Percentiles rank a stretch among this genome's conserved stretches.
Evolutionary conservation across 2,329 filamentous ascomycete genomes (phyloP).

Genomic region (Didymella glomerata): DNA sequence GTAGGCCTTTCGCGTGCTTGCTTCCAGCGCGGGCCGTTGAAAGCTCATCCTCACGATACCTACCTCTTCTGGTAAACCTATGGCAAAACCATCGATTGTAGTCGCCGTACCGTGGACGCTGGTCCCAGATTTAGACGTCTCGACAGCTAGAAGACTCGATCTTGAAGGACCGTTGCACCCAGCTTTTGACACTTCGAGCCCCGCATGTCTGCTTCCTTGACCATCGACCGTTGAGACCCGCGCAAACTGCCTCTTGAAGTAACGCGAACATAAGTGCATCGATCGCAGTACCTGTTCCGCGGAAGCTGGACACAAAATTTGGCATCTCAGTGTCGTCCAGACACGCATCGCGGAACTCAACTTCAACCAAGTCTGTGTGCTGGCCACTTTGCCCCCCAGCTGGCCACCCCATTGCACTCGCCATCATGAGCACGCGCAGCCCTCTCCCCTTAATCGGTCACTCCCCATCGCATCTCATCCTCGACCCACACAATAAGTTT

Average conservation of each 20-base stretch:
- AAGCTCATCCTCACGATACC: not conserved
- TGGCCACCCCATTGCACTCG: too few relatives aligned
- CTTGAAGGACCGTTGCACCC: not conserved
- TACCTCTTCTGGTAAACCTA: not conserved
- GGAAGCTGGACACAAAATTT: not conserved
- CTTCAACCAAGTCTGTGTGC: too few relatives aligned
- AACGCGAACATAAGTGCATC: not conserved
- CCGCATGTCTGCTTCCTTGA: not conserved
- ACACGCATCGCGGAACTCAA: too few relatives aligned
- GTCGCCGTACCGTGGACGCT: not conserved
- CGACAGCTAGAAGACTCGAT: not conserved
- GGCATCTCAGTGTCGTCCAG: too few relatives aligned
- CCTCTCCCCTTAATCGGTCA: too few relatives aligned
- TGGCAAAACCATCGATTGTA: not conserved
- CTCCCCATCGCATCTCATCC: not conserved
- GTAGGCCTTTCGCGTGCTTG: not conserved
- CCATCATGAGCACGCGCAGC: too few relatives aligned
- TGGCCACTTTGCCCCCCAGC: too few relatives aligned
- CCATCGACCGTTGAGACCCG: not conserved
- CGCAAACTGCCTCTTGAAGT: not conserved
- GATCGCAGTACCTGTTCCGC: not conserved
- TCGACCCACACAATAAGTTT: too few relatives aligned
- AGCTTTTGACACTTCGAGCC: not conserved
- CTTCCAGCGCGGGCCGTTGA: not conserved
- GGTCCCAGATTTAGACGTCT: not conserved